Conservation (phyloP, 495 filamentous ascomycete species). For the Neohortaea acidophila region DNA sequence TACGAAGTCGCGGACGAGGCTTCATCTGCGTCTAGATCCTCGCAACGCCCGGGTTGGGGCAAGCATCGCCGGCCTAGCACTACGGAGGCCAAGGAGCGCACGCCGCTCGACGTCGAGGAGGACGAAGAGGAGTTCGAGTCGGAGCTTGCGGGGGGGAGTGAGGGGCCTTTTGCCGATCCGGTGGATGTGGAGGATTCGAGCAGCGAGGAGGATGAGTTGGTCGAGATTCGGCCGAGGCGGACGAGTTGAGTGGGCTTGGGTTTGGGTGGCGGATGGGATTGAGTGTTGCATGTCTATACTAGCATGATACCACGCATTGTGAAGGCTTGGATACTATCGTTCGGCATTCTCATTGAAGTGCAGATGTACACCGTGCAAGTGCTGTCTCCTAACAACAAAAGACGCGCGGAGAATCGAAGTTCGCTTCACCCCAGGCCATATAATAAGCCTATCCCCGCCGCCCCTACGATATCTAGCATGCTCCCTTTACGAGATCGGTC, state of each 20-base stretch:
- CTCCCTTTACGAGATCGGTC: no score
- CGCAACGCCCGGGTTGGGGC: no score
- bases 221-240: conserved; percentile 14
- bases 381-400: no score
- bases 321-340: no score
- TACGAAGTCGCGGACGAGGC: conserved; percentile 5
- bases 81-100: conserved; percentile 15
- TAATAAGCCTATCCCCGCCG: no score
- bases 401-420: no score
- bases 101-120: conserved; percentile 17
- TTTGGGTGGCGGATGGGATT: background rate
- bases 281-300: no score
- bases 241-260: conserved; percentile 1
- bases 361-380: no score
- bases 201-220: conserved; percentile 11
- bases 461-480: no score
- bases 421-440: no score
- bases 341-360: no score
- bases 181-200: conserved; percentile 8
- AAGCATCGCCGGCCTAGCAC: conserved; percentile 14
- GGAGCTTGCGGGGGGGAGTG: conserved; percentile 1
- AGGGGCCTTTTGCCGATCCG: conserved; percentile 13
- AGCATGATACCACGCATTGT: no score
- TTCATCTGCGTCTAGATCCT: background rate
- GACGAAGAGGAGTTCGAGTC: conserved; percentile 5